These are phyloP conservation scores for Aspergillus texensis DNA, from an alignment of 2,329 filamentous ascomycete genomes.

Conservation along the genomic window DNA sequence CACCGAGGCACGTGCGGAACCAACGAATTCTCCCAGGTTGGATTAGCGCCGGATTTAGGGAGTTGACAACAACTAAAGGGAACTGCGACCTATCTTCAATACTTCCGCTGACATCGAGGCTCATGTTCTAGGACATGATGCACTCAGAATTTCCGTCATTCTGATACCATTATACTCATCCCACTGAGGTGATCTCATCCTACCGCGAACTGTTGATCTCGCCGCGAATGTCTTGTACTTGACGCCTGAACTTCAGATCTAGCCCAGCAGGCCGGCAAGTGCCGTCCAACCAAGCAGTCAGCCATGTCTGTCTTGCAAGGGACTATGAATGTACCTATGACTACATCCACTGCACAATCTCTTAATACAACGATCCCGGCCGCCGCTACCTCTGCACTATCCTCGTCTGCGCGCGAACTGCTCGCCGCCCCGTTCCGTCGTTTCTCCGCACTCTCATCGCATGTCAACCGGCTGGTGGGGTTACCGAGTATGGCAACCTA, in stretches of 20 bases:
- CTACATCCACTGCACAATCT: constrained; percentile 22
- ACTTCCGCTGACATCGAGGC: not conserved
- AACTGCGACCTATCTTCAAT: not conserved
- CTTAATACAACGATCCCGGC: constrained; percentile 25
- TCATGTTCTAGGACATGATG: constrained; percentile 2
- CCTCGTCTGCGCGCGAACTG: constrained; percentile 35
- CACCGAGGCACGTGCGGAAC: not conserved
- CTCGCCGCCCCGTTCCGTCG: constrained; percentile 41
- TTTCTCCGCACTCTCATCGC: constrained; percentile 39
- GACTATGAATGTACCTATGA: constrained; percentile 23
- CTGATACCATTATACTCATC: not conserved
- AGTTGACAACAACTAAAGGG: not conserved
- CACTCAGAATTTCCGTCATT: not conserved
- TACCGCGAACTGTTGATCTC: not conserved
- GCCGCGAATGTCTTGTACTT: not conserved
- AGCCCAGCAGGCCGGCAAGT: not conserved
- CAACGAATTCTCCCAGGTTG: not conserved
- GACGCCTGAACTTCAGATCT: not conserved
- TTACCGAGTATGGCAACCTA: constrained; percentile 30
- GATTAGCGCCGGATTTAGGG: not conserved
- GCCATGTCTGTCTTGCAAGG: constrained; percentile 29
- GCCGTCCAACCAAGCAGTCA: not conserved
- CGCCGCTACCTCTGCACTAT: constrained; percentile 24
- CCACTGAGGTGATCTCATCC: no score
- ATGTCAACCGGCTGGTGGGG: constrained; percentile 33